Conservation (phyloP, 2,329 filamentous ascomycete species). For the Cladosporium sp. region DNA sequence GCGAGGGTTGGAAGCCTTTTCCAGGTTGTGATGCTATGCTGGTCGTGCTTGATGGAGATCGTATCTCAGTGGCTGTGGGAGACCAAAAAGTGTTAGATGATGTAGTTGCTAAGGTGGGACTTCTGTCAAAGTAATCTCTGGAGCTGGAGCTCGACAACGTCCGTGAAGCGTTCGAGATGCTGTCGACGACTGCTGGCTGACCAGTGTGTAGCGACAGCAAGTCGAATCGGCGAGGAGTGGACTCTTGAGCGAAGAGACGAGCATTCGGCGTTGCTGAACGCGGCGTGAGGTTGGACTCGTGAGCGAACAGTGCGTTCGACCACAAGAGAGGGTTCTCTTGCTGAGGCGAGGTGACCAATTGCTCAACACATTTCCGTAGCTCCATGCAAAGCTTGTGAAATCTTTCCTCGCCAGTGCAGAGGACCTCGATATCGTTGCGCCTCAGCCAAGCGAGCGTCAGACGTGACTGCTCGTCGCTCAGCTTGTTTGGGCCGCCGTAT, state of each 20-base stretch:
- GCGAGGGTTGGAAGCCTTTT: slow-evolving; percentile 13
- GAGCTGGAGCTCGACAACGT: slow-evolving; percentile 28
- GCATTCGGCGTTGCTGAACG: background rate
- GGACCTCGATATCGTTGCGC: slow-evolving; percentile 77
- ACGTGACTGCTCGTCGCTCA: slow-evolving; percentile 91
- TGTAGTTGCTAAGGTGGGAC: slow-evolving; percentile 65
- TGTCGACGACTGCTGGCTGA: slow-evolving; percentile 19
- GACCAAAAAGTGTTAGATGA: slow-evolving; percentile 83
- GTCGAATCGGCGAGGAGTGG: slow-evolving; percentile 9
- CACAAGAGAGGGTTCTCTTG: slow-evolving; percentile 84
- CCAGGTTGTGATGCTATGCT: slow-evolving; percentile 42
- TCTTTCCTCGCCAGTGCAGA: slow-evolving; percentile 88
- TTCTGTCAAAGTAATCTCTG: slow-evolving; percentile 65
- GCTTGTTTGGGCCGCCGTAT: slow-evolving; percentile 86
- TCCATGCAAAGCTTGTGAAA: slow-evolving; percentile 93
- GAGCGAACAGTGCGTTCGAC: slow-evolving; percentile 82
- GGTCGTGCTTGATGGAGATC: slow-evolving; percentile 57
- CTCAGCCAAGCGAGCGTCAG: slow-evolving; percentile 78
- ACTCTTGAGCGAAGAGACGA: background rate
- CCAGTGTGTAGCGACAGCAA: slow-evolving; percentile 19
- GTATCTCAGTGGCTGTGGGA: slow-evolving; percentile 64
- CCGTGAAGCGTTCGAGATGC: slow-evolving; percentile 21
- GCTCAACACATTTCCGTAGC: slow-evolving; percentile 76
- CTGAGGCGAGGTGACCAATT: slow-evolving; percentile 70
- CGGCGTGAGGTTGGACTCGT: slow-evolving; percentile 38